Base-by-base conservation (phyloP, 768 basidiomycete species). In the Podaxis pistillaris region DNA sequence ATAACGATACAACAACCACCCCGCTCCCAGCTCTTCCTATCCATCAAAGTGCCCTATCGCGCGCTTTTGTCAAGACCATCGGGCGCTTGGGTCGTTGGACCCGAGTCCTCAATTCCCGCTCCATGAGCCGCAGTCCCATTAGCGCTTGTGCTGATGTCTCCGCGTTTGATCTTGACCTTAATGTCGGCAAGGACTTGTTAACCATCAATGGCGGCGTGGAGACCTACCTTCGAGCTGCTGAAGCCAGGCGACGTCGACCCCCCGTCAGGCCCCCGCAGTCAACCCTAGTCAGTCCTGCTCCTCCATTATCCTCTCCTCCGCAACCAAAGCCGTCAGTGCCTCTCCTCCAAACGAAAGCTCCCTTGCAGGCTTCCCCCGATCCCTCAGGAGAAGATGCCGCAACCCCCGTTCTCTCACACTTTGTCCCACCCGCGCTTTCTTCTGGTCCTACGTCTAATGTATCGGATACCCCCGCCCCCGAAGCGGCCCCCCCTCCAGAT, bases 41-140 rank as follows among this genome's bases (percentile, higher is more conserved):
- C 41, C 84, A 84, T 28, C 86, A 89, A 58, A 86, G 80, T 67
- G 79, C 87, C 0, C 76, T 94, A 15, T 91, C 90, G 0, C 83
- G 91, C 1, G 90, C 83, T 11, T 83, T 95, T 52, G 87, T 91
- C 58, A 89, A 86, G 74, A 93, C 93, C 2, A 87, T 94, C 30
- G 91, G 93, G 4, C 83, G 90, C 4, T 75, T 96, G 17, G 93
- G 93, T 1, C 79, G 90, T 9, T 90, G 93, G 90, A 90, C 83
- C 68, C 86, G 93, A 5, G 91, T 91, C 30, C 72, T 94, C 56
- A 87, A 90, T 66, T 75, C 81, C 2, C 72, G 77, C 26, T 69
- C 75, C 66, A 71, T 60, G 65, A 65, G 63, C 19, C 73, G 73
- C 47, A 64, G 68, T 33, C 72, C 73, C 22, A 61, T 75, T 9